Base-by-base conservation (phyloP, 2,329 filamentous ascomycete genomes). In the Scedosporium dehoogii region DNA sequence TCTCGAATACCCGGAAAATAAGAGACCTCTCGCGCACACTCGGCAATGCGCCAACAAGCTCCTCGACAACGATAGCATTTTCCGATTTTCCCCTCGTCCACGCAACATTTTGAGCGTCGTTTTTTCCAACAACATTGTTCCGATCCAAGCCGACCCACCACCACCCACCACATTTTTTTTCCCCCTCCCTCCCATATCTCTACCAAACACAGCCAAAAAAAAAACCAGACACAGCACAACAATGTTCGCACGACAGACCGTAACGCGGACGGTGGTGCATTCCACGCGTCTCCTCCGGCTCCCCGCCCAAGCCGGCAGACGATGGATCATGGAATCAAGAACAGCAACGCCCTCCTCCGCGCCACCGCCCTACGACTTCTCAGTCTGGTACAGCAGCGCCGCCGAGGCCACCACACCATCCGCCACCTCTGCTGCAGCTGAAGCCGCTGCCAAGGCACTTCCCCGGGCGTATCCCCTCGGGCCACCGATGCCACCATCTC, bases 391-490 rank as follows among this genome's bases (percentile, higher is more conserved):
- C 27, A 58, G 55, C 55, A 58, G 55, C 55, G 27, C 46, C 14
- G 29, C 46, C 59, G 59, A 61, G 48, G 16, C 55, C 16, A 41
- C 55, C 14, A n/a, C 27, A 16, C 23, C 55, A 16, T 3, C n/a
- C 48, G 10, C 4, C 10, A 38, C 33, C 4, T 38, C 33, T 38
- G 33, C 33, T 12, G 9, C 33, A 9, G 14, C 33, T 12, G 9
- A 9, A 14, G 33, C 33, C 3, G 33, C 33, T 6, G 6, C 6
- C 33, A 61, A 56, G 18, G 14, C 57, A 6, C 44, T n/a, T 14
- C 59, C 33, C 10, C 59, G 23, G 14, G 46, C 59, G 14, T 61
- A 61, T 46, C 59, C 59, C 46, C 59, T 61, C 59, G 53, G 46
- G 46, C 46, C 18, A 33, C 59, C 59, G 3, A n/a, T 25, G 27